These are phyloP conservation scores for Microdochium trichocladiopsis DNA, from an alignment of 2,329 filamentous ascomycete genomes.

Conservation along the genomic window DNA sequence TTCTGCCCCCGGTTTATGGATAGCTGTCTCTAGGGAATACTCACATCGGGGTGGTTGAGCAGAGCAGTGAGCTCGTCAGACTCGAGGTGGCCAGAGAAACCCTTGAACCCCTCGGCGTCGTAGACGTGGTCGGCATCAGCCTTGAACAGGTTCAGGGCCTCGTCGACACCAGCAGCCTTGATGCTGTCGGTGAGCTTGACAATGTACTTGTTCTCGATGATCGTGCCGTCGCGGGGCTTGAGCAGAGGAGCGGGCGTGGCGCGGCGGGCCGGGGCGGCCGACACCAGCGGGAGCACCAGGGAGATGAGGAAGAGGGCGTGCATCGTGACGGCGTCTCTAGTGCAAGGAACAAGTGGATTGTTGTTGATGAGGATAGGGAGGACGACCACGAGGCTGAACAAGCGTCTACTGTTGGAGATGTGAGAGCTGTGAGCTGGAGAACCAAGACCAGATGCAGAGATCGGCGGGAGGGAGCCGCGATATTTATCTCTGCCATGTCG, in stretches of 20 bases:
- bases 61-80: conserved; percentile 31
- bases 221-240: conserved; percentile 15
- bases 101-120: conserved; percentile 26
- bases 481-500: neutral
- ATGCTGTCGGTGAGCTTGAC: conserved; percentile 33
- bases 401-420: neutral
- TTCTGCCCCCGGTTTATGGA: no score
- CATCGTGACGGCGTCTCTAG: conserved; percentile 12
- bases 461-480: neutral
- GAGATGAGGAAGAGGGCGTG: conserved; percentile 13
- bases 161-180: conserved; percentile 18
- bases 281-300: conserved; percentile 16
- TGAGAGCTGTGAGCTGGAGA: neutral
- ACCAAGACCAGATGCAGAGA: neutral
- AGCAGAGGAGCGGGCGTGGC: conserved; percentile 19
- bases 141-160: conserved; percentile 15
- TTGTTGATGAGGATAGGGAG: neutral
- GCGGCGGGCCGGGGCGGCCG: conserved; percentile 21
- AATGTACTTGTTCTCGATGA: conserved; percentile 34
- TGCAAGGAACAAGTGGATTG: conserved; percentile 1
- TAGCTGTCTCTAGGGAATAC: conserved; percentile 6
- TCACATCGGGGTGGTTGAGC: conserved; percentile 29
- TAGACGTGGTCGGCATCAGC: conserved; percentile 23
- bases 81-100: conserved; percentile 35
- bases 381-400: neutral